Evolutionary conservation across 768 basidiomycete genomes (phyloP), one percentile per base, ranked within the genome.

Genomic region (Rhizopogon vulgaris): DNA sequence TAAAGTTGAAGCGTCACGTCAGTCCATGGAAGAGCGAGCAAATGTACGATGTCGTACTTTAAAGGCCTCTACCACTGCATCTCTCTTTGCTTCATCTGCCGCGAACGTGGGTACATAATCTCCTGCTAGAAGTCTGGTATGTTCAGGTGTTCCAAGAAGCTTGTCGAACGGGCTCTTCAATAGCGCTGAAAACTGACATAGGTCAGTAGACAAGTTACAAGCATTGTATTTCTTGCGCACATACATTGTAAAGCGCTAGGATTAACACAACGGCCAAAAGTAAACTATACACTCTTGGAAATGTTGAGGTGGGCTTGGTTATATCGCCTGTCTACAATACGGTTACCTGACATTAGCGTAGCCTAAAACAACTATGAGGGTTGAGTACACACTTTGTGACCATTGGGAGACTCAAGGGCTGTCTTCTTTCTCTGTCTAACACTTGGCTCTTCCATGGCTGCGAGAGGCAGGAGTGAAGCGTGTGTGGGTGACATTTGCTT

Each of bases 1-100:
- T 94, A 37, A 22, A 42, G 39, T 15, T 15, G 24, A 24, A 12
- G 22, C 18, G 48, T 52, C n/a, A 14, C 17, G 48, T 53, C 15
- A 15, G 24, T n/a, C 25, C 40, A 53, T 6, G 17, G 9, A 36
- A 47, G 34, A 36, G 14, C 32, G 38, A 48, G 3, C 42, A 28
- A 12, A 38, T 6, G 24, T 32, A 14, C 4, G 39, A 5, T 27
- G 1, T 63, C 78, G 58, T 56, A 91, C 90, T 73, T 79, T 81
- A 75, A 94, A 92, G 0, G 94, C 90, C 6, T 77, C 74, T 12
- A 87, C 80, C 9, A 95, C 73, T 0, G 87, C 90, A 41, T 84
- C 78, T 34, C 83, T 78, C 64, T 81, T 87, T 22, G 66, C 59
- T 6, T 72, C 61, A 63, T 94, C 93, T 0, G 84, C 80, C 15